Evolutionary conservation across 1,139 yeast genomes (phyloP).

Genomic region (Scheffersomyces stambukii): DNA sequence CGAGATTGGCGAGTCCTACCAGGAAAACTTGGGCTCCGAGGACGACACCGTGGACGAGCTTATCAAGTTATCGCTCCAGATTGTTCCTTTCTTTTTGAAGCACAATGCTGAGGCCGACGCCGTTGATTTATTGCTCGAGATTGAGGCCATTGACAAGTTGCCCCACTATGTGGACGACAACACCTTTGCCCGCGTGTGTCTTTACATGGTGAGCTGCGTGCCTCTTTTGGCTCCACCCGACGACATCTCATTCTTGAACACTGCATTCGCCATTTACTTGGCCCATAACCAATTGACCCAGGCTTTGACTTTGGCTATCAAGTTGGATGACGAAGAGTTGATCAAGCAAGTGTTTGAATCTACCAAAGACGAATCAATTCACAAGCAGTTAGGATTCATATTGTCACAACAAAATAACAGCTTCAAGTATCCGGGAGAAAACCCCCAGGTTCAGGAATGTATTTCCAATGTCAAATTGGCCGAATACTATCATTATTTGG

Average conservation of each 20-base stretch:
- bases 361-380: slow-evolving; percentile 67
- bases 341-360: slow-evolving; percentile 75
- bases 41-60: slow-evolving; percentile 44
- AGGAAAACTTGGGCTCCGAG: slow-evolving; percentile 57
- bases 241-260: slow-evolving; percentile 77
- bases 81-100: slow-evolving; percentile 85
- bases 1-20: slow-evolving; percentile 88
- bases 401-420: slow-evolving; percentile 85
- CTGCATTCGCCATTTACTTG: slow-evolving; percentile 87
- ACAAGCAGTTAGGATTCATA: slow-evolving; percentile 88
- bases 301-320: slow-evolving; percentile 84
- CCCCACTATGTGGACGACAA: slow-evolving; percentile 81
- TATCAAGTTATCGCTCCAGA: slow-evolving; percentile 63
- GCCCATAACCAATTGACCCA: slow-evolving; percentile 79
- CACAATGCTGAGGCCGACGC: slow-evolving; percentile 99
- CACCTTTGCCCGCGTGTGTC: slow-evolving; percentile 84
- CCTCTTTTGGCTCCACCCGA: slow-evolving; percentile 95
- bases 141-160: slow-evolving; percentile 80
- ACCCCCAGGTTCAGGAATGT: slow-evolving; percentile 80
- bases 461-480: slow-evolving; percentile 76
- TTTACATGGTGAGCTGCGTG: slow-evolving; percentile 93
- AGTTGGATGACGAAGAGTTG: slow-evolving; percentile 77
- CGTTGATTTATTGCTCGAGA: slow-evolving; percentile 84
- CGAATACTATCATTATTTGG: slow-evolving; percentile 75
- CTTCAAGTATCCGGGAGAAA: slow-evolving; percentile 58